Evolutionary conservation across 257 asterid species (phyloP), one percentile per base, ranked within the genome.

Genomic region (Salvia splendens): DNA sequence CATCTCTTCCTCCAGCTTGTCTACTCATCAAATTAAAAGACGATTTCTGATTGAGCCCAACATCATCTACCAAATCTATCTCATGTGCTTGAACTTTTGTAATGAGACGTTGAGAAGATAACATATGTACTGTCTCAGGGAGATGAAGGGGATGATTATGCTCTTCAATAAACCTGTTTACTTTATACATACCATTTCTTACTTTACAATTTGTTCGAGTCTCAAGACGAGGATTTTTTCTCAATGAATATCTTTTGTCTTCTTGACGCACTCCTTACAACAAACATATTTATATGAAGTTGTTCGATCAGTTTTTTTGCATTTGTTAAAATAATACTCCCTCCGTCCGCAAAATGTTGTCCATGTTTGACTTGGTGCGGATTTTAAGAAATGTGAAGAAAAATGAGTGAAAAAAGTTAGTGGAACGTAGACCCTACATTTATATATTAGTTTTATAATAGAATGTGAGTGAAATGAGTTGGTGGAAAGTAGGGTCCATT

Each of bases 11-110:
- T 8, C 42, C 28, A 11, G 6, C 24, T 1, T 62, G 24, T 24
- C 8, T 62, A 20, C 20, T 45, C 55, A 62, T 62, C 24, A 42
- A 17, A 14, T 24, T 10, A 3, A 24, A 24, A 24, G 30, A 24
- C 2, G 30, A 24, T 24, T 24, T 24, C 2, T 24, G 30, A 24
- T 24, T 11, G 12, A 45, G 24, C 20, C 65, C 49, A 36, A 6
- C 49, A 59, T 14, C 30, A 47, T 59, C 14, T 35, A 15, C 65
- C 48, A 59, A 59, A 59, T 59, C 49, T 36, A 59, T 59, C 33
- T 36, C 48, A 38, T 59, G 49, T 3, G n/a, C 65, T 59, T 59
- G 65, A 59, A 59, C 65, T 59, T 59, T 33, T 59, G 33, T 59
- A 16, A 59, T n/a, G 38, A 8, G 15, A 5, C 52, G 9, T 14